Percentiles rank a stretch among this genome's conserved stretches.
Evolutionary conservation across 2,329 filamentous ascomycete genomes (phyloP).

Genomic region (Fusarium sp.): DNA sequence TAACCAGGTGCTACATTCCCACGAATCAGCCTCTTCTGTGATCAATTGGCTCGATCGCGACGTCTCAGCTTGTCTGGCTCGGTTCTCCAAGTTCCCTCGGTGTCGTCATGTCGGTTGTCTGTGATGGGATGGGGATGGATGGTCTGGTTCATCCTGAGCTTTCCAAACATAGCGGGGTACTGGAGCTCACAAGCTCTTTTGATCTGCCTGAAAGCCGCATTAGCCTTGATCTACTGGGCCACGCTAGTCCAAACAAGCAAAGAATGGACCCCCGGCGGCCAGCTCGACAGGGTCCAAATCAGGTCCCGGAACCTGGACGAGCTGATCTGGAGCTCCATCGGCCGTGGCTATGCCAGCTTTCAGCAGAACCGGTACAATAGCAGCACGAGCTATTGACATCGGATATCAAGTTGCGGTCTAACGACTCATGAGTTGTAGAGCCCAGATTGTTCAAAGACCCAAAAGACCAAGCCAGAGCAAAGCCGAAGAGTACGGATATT

Average conservation of each 20-base stretch:
- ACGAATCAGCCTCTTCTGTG: constrained; percentile 30
- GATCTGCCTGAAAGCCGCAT: constrained; percentile 48
- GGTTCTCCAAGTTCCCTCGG: background rate
- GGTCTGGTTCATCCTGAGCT: constrained; percentile 24
- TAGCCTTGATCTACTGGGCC: constrained; percentile 41
- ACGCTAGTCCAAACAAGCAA: constrained; percentile 41
- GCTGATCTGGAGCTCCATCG: constrained; percentile 42
- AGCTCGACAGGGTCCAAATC: constrained; percentile 48
- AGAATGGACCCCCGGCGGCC: constrained; percentile 27
- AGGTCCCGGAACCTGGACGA: constrained; percentile 45
- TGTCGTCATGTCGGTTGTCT: constrained; percentile 37
- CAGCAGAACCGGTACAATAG: background rate
- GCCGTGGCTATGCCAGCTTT: constrained; percentile 43
- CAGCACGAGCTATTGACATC: constrained; percentile 23
- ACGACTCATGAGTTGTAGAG: constrained; percentile 2
- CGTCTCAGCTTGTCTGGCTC: constrained; percentile 26
- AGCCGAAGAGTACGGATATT: constrained; percentile 2
- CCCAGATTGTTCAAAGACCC: background rate
- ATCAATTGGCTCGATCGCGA: constrained; percentile 35
- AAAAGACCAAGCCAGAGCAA: background rate
- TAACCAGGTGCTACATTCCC: constrained; percentile 25
- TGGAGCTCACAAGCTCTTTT: constrained; percentile 14
- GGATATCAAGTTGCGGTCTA: constrained; percentile 26
- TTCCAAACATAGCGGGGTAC: constrained; percentile 34
- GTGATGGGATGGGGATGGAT: constrained; percentile 11